A percentile compares a stretch with the other conserved stretches of the same genome.
Evolutionary conservation across 208 protist genomes (phyloP).

Genomic region (Crithidia thermophila): DNA sequence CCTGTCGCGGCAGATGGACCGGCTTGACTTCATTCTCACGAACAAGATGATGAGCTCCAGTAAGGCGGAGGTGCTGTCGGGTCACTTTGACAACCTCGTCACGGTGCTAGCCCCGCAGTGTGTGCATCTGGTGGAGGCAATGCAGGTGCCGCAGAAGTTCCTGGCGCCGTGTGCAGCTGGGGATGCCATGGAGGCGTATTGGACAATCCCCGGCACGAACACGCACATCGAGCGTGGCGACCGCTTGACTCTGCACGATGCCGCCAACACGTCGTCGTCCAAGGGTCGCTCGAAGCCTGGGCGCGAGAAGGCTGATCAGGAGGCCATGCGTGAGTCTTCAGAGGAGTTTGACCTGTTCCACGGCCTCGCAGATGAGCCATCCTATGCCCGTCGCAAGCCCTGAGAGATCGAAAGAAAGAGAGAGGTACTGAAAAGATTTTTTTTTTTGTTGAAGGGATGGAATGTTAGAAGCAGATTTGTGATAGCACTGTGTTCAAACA

Average conservation of each 20-base stretch:
- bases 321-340: conserved; percentile 71
- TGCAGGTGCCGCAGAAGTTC: conserved; percentile 65
- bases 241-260: conserved; percentile 41
- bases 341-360: conserved; percentile 89
- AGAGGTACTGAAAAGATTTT: conserved; percentile 4
- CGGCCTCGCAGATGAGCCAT: conserved; percentile 75
- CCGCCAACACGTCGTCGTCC: conserved; percentile 12
- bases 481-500: too few relatives aligned
- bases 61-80: conserved; percentile 62
- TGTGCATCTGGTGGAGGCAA: conserved; percentile 80
- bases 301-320: conserved; percentile 67
- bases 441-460: conserved; percentile 12
- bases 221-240: conserved; percentile 81
- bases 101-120: conserved; percentile 90
- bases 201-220: conserved; percentile 89
- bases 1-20: conserved; percentile 75
- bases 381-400: conserved; percentile 40
- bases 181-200: conserved; percentile 83
- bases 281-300: conserved; percentile 20
- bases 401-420: conserved; percentile 41
- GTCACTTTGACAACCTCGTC: conserved; percentile 87
- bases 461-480: too few relatives aligned
- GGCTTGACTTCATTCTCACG: conserved; percentile 75
- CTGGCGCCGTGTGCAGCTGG: conserved; percentile 56
- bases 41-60: conserved; percentile 69